These are phyloP conservation scores for Ceratobasidium papillatum DNA, from an alignment of 1,284 basidiomycete species.

Conservation along the genomic window DNA sequence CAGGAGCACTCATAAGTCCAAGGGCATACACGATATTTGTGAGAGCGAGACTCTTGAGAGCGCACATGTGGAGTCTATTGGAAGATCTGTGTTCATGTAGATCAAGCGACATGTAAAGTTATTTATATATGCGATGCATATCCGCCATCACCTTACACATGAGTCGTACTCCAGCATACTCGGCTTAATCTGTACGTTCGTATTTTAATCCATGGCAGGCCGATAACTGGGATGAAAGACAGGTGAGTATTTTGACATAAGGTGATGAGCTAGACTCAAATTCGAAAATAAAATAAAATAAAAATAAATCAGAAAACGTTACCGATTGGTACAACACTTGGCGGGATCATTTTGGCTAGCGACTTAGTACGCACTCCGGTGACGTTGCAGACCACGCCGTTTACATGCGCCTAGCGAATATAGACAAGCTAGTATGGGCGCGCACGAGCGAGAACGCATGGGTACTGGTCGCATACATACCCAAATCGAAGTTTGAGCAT, in stretches of 20 bases:
- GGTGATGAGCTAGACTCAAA: neutral
- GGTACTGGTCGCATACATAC: conserved; percentile 40
- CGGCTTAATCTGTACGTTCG: too few species aligned
- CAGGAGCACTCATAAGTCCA: too few species aligned
- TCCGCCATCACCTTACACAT: too few species aligned
- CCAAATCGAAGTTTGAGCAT: conserved; percentile 25
- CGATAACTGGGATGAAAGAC: neutral
- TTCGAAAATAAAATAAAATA: neutral
- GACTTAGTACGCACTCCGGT: conserved; percentile 29
- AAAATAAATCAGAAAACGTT: neutral
- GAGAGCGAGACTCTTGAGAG: too few species aligned
- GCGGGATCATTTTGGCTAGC: conserved; percentile 11
- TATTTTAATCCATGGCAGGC: neutral
- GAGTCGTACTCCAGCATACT: too few species aligned
- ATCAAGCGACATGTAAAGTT: too few species aligned
- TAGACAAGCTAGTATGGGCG: conserved; percentile 31
- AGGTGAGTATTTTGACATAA: neutral
- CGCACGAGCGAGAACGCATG: conserved; percentile 30
- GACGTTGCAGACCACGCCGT: conserved; percentile 33
- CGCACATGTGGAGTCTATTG: too few species aligned
- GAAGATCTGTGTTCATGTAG: too few species aligned
- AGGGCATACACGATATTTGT: too few species aligned
- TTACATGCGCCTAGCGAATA: conserved; percentile 25
- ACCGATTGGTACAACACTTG: conserved; percentile 20
- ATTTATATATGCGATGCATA: too few species aligned